Percentiles rank a stretch among this genome's conserved stretches.
Conservation (phyloP, 2,329 filamentous ascomycete species). For the Hymenoscyphus repandus region DNA sequence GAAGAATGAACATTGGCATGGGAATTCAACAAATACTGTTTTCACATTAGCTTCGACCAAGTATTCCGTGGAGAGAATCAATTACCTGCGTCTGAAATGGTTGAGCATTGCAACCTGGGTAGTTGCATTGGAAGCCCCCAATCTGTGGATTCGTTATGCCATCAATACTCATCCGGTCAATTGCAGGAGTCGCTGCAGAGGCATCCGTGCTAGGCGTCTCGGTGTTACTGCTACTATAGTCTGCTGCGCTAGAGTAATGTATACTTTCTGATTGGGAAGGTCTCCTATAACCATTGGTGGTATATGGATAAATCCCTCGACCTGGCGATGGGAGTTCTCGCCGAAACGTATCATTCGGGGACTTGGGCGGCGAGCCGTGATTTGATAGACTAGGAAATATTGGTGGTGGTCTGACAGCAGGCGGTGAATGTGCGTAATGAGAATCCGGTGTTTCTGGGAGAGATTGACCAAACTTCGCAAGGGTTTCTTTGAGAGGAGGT, state of each 20-base stretch:
- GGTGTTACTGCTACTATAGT: conserved; percentile 32
- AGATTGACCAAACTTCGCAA: conserved; percentile 28
- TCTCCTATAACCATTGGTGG: conserved; percentile 16
- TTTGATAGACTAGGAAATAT: conserved; percentile 20
- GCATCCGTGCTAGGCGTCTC: conserved; percentile 44
- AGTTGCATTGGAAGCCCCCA: conserved; percentile 53
- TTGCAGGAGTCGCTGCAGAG: conserved; percentile 39
- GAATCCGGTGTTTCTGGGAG: conserved; percentile 14
- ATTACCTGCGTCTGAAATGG: conserved; percentile 70
- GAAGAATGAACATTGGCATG: conserved; percentile 70
- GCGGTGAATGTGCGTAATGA: conserved; percentile 28
- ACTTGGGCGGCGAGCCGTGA: conserved; percentile 28
- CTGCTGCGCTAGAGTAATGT: conserved; percentile 21
- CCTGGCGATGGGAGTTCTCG: conserved; percentile 38
- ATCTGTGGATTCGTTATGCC: conserved; percentile 49
- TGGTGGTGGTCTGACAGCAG: conserved; percentile 17
- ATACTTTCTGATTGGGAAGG: conserved; percentile 24
- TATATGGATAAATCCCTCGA: conserved; percentile 13
- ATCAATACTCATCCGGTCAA: conserved; percentile 55
- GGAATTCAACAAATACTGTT: conserved; percentile 62
- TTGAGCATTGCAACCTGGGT: conserved; percentile 60
- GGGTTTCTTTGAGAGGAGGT: conserved; percentile 27
- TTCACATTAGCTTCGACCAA: conserved; percentile 5
- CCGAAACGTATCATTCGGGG: conserved; percentile 33
- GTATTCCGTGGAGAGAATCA: not conserved